Percentiles rank a stretch among this genome's conserved stretches.
Evolutionary conservation across 805 yeast species (phyloP).

Genomic region (Metschnikowia aberdeeniae): DNA sequence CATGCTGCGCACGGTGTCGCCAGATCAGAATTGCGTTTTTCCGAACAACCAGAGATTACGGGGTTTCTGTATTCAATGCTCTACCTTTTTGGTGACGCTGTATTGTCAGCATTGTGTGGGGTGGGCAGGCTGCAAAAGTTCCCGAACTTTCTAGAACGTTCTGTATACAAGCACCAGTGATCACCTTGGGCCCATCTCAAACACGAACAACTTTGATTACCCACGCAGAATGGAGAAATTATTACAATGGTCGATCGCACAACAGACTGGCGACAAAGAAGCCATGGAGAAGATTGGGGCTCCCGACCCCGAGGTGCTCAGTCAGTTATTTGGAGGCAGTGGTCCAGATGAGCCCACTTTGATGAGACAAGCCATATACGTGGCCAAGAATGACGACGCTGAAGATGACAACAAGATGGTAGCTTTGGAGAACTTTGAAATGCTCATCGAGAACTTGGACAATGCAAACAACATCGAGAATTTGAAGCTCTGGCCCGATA

Average conservation of each 20-base stretch:
- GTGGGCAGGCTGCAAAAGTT: not conserved
- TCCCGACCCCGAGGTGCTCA: constrained; percentile 76
- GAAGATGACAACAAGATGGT: constrained; percentile 59
- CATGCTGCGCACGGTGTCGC: not conserved
- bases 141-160: constrained; percentile 16
- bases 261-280: constrained; percentile 67
- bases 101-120: not conserved
- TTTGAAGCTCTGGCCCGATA: constrained; percentile 72
- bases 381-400: constrained; percentile 55
- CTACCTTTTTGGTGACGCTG: not conserved
- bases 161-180: constrained; percentile 10
- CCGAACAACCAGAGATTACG: too few species aligned
- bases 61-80: not conserved
- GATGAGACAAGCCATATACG: constrained; percentile 73
- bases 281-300: constrained; percentile 59
- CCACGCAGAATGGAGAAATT: constrained; percentile 69
- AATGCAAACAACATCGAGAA: constrained; percentile 91
- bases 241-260: constrained; percentile 86
- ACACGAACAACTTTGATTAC: not conserved
- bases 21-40: too few species aligned
- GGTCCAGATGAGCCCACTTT: constrained; percentile 84
- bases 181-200: not conserved
- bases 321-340: constrained; percentile 60
- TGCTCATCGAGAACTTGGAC: constrained; percentile 88
- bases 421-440: constrained; percentile 88